Conservation (phyloP, 768 basidiomycete species). For the Leucocoprinus leucothites region DNA sequence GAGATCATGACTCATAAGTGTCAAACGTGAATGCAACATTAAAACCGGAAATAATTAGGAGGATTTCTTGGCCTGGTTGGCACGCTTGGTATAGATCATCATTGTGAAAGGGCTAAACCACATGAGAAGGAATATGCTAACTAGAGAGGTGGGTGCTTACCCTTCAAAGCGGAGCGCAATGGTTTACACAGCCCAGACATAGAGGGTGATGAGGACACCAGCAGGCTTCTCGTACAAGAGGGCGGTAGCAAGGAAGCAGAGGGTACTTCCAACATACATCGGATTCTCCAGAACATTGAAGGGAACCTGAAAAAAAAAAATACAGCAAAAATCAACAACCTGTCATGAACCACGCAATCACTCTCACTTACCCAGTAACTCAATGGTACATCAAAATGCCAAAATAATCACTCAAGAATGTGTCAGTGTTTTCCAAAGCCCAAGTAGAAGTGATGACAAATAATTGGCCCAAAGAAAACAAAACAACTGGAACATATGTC, state of each 20-base stretch:
- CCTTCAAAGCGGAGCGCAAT: conserved; percentile 89
- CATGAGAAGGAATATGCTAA: not conserved
- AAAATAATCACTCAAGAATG: conserved; percentile 85
- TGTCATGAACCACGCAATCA: not conserved
- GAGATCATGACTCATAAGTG: not conserved
- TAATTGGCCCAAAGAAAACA: conserved; percentile 75
- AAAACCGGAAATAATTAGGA: not conserved
- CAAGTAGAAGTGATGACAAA: conserved; percentile 88
- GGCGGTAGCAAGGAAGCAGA: conserved; percentile 84
- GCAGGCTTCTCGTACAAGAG: conserved; percentile 89
- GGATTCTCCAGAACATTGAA: conserved; percentile 88
- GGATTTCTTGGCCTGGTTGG: conserved; percentile 25
- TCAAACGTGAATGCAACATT: too few relatives aligned
- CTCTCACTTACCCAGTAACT: conserved; percentile 63
- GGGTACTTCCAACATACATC: conserved; percentile 95
- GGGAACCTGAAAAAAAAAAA: conserved; percentile 69
- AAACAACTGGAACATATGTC: conserved; percentile 51
- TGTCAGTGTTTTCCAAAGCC: conserved; percentile 90
- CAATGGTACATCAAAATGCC: conserved; percentile 84
- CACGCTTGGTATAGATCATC: conserved; percentile 73
- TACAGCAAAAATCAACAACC: too few relatives aligned
- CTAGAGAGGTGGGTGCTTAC: conserved; percentile 44
- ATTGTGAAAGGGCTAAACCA: conserved; percentile 66
- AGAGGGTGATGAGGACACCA: conserved; percentile 74
- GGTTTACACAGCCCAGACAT: conserved; percentile 81